phyloP scores from a whole-genome alignment of 306 rosid species.

The Mimosa bimucronata region DNA sequence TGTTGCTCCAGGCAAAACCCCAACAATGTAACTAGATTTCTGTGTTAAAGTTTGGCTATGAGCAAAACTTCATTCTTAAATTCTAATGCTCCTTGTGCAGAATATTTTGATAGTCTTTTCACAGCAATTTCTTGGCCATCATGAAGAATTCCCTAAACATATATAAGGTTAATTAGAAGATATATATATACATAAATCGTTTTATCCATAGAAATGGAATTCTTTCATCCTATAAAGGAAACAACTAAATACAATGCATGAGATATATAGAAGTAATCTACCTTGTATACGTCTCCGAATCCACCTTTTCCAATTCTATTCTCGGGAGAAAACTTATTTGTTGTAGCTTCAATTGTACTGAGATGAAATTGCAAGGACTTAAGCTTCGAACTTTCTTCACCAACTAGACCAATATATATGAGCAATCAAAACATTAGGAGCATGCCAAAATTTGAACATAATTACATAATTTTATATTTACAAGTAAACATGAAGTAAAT shows the following conservation, averaged over 20 bases:
- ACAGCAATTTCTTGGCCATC: slow-evolving; percentile 34
- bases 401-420: neutral
- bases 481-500: neutral
- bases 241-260: no score
- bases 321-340: neutral
- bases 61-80: slow-evolving; percentile 39
- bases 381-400: neutral
- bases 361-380: neutral
- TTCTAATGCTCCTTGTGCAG: slow-evolving; percentile 31
- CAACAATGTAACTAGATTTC: no score
- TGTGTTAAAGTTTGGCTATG: no score
- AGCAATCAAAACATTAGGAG: no score
- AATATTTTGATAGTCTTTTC: slow-evolving; percentile 30
- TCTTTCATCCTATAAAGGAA: no score
- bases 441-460: neutral
- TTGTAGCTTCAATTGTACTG: neutral
- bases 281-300: slow-evolving; percentile 1
- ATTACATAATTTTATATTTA: no score
- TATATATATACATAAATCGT: no score
- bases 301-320: neutral
- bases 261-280: neutral
- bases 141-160: slow-evolving; percentile 29
- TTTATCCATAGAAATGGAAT: no score
- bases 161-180: neutral
- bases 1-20: no score